Evolutionary conservation across 352 stramenopile genomes (phyloP).

Genomic region (Saprolegnia diclina): DNA sequence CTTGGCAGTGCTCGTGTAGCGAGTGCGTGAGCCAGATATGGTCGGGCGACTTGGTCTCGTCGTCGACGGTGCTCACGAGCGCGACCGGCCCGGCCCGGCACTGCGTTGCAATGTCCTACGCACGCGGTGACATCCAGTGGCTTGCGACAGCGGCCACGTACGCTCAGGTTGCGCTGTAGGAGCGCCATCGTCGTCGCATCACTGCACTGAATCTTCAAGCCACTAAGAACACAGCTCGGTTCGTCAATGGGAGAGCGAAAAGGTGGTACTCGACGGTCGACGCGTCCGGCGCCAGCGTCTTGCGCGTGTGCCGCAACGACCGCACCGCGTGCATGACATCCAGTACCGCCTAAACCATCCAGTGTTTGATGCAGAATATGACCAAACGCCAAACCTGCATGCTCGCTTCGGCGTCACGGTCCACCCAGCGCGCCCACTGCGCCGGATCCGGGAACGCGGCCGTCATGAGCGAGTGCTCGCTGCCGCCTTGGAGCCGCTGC

Average conservation of each 20-base stretch:
- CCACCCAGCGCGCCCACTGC: constrained; percentile 62
- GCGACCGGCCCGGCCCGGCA: constrained; percentile 19
- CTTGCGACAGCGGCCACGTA: not conserved
- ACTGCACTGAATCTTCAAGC: constrained; percentile 88
- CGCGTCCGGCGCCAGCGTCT: constrained; percentile 20
- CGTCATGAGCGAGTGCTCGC: constrained; percentile 59
- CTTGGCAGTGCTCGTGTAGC: constrained; percentile 9
- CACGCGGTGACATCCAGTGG: not conserved
- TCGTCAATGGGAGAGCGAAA: no score
- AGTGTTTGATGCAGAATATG: not conserved
- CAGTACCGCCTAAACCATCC: constrained; percentile 49
- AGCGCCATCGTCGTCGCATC: constrained; percentile 66
- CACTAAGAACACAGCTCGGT: constrained; percentile 39
- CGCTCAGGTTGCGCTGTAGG: constrained; percentile 33
- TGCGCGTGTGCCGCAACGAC: constrained; percentile 75
- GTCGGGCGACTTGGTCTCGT: not conserved
- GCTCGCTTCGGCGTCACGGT: constrained; percentile 83
- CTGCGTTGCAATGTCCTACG: constrained; percentile 18
- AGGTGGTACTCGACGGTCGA: not conserved
- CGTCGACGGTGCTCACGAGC: not conserved
- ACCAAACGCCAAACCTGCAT: constrained; percentile 66
- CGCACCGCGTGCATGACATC: constrained; percentile 93
- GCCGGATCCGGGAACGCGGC: constrained; percentile 69
- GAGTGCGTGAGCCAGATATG: constrained; percentile 17
- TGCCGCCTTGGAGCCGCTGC: constrained; percentile 68